Conservation (phyloP, 176 grass and related monocot species). For the Zizania latifolia region DNA sequence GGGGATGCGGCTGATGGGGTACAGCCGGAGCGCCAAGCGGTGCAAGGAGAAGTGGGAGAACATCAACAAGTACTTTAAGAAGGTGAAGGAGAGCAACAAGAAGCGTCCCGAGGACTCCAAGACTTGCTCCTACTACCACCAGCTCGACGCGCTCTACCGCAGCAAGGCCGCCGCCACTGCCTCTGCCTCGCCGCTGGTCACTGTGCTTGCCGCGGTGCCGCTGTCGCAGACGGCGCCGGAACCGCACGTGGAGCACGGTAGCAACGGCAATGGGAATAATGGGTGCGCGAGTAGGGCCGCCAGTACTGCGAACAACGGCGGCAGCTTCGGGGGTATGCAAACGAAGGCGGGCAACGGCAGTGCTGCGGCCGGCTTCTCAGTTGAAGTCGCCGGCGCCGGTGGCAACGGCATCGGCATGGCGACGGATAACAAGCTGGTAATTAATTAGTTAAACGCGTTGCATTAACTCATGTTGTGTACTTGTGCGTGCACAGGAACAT, state of each 20-base stretch:
- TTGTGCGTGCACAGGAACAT: background rate
- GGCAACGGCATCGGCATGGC: conserved; percentile 7
- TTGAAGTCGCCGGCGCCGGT: conserved; percentile 10
- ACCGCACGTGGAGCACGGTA: no score
- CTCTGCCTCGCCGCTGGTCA: no score
- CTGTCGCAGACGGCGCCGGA: conserved; percentile 23
- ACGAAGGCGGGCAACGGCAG: conserved; percentile 30
- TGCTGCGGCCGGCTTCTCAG: conserved; percentile 31
- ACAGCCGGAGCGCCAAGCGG: conserved; percentile 75
- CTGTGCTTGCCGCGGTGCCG: conserved; percentile 27
- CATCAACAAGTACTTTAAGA: conserved; percentile 99
- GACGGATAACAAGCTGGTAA: conserved; percentile 57
- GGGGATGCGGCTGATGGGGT: conserved; percentile 71
- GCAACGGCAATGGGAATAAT: conserved; percentile 18
- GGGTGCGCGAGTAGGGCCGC: background rate
- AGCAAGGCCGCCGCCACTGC: conserved; percentile 36
- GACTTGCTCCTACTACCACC: conserved; percentile 97
- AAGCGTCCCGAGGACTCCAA: conserved; percentile 85
- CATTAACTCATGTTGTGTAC: background rate
- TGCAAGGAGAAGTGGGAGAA: conserved; percentile 99
- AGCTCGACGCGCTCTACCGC: conserved; percentile 91
- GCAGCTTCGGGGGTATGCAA: conserved; percentile 30
- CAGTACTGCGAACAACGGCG: conserved; percentile 1
- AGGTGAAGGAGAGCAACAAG: conserved; percentile 96
- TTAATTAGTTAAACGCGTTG: background rate